Percentiles rank a stretch among this genome's conserved stretches.
Conservation (phyloP, 768 basidiomycete genomes). For the Galerina marginata region DNA sequence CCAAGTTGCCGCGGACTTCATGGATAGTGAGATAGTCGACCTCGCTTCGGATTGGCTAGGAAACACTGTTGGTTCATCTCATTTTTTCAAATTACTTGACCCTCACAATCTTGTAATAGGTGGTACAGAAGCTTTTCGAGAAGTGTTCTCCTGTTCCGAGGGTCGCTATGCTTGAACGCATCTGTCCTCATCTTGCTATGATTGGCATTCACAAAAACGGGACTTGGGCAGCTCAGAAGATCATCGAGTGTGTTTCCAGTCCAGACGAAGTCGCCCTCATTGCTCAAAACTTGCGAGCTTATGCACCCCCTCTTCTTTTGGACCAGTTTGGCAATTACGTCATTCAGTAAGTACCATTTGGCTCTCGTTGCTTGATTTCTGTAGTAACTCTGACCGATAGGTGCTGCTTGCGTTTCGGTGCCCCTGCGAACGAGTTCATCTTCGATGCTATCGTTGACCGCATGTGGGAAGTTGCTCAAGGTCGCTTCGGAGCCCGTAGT, state of each 20-base stretch:
- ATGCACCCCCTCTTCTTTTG: conserved; percentile 90
- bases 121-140: conserved; percentile 97
- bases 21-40: conserved; percentile 94
- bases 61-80: conserved; percentile 72
- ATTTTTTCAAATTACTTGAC: not conserved
- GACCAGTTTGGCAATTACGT: conserved; percentile 96
- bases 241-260: conserved; percentile 91
- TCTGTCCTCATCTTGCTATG: conserved; percentile 92
- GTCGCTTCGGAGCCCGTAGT: conserved; percentile 95
- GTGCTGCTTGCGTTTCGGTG: conserved; percentile 89
- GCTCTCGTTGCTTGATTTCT: not conserved
- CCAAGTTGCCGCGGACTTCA: conserved; percentile 85
- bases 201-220: conserved; percentile 99
- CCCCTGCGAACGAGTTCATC: conserved; percentile 92
- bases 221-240: conserved; percentile 99
- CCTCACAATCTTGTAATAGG: conserved; percentile 44
- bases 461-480: conserved; percentile 98
- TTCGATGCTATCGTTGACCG: conserved; percentile 98
- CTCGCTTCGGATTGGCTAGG: conserved; percentile 98
- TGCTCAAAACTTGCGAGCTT: conserved; percentile 86
- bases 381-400: conserved; percentile 39
- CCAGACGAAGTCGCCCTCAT: conserved; percentile 88
- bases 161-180: conserved; percentile 91
- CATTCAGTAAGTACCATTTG: conserved; percentile 67
- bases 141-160: conserved; percentile 79